Evolutionary conservation across 352 stramenopile species (phyloP).

Genomic region (Blastocystis sp.): DNA sequence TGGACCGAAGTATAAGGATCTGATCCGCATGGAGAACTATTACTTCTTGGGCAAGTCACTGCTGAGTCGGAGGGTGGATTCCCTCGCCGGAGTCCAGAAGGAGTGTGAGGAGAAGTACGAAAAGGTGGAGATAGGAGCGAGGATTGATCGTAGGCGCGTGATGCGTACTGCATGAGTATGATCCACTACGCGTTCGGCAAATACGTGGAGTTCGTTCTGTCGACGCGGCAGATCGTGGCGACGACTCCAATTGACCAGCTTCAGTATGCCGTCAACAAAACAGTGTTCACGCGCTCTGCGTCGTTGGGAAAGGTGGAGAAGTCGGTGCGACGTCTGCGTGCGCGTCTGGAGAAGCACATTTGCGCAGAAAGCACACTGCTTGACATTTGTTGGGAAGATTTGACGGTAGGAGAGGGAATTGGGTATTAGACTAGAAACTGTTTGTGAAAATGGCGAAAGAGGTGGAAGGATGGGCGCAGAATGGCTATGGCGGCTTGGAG

Average conservation of each 20-base stretch:
- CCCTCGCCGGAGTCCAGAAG: background rate
- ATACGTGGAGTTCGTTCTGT: background rate
- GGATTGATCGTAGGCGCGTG: background rate
- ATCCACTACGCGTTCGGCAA: background rate
- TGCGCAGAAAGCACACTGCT: background rate
- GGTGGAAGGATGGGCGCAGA: background rate
- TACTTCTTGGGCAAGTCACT: background rate
- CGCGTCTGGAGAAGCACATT: slow-evolving; percentile 22
- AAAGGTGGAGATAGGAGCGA: background rate
- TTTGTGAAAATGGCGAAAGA: slow-evolving; percentile 18
- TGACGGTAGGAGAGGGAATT: background rate
- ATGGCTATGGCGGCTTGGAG: background rate
- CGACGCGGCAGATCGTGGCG: background rate
- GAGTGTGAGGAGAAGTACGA: background rate
- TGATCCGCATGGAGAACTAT: slow-evolving; percentile 24
- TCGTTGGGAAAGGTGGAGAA: slow-evolving; percentile 16
- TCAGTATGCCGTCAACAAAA: background rate
- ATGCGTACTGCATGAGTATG: background rate
- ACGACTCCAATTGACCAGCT: background rate
- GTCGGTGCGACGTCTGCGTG: background rate
- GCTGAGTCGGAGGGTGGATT: background rate
- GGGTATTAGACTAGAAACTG: background rate
- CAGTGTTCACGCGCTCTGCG: background rate
- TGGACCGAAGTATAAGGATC: slow-evolving; percentile 25
- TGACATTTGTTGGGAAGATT: background rate